These are phyloP conservation scores for Talaromyces piceae DNA, from an alignment of 2,329 filamentous ascomycete species.

Conservation along the genomic window DNA sequence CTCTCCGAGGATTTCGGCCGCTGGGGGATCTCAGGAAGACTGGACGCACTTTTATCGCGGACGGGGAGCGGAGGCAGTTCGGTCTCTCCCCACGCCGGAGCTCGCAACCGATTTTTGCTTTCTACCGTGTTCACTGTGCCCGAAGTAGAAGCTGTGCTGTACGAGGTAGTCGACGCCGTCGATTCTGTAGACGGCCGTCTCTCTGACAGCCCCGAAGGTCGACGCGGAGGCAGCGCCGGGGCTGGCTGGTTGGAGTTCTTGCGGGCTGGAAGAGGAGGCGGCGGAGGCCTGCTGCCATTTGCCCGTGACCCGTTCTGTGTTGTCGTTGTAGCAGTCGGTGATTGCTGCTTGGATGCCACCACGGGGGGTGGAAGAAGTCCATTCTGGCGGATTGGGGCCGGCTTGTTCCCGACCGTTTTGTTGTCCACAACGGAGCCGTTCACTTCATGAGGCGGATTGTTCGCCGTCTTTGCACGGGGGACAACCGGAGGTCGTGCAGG, in stretches of 20 bases:
- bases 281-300: constrained; percentile 15
- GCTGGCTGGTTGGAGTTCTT: constrained; percentile 31
- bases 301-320: constrained; percentile 16
- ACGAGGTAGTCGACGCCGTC: constrained; percentile 45
- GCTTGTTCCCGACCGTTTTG: constrained; percentile 22
- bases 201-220: constrained; percentile 27
- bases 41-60: constrained; percentile 20
- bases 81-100: constrained; percentile 51
- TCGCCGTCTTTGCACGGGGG: constrained; percentile 24
- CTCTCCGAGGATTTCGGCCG: constrained; percentile 15
- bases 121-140: constrained; percentile 32
- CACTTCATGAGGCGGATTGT: constrained; percentile 27
- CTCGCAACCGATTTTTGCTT: constrained; percentile 33
- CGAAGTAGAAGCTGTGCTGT: constrained; percentile 42
- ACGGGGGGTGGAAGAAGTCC: constrained; percentile 21
- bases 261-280: constrained; percentile 42
- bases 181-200: constrained; percentile 44
- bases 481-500: constrained; percentile 22
- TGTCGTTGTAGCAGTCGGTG: no score
- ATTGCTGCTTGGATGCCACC: constrained; percentile 17
- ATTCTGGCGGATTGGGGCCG: constrained; percentile 13
- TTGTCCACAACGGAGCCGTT: constrained; percentile 22
- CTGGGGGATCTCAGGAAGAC: constrained; percentile 15
- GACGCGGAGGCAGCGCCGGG: constrained; percentile 44
- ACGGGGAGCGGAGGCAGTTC: constrained; percentile 49